These are phyloP conservation scores for Suillus cothurnatus DNA, from an alignment of 768 basidiomycete genomes.

Conservation along the genomic window DNA sequence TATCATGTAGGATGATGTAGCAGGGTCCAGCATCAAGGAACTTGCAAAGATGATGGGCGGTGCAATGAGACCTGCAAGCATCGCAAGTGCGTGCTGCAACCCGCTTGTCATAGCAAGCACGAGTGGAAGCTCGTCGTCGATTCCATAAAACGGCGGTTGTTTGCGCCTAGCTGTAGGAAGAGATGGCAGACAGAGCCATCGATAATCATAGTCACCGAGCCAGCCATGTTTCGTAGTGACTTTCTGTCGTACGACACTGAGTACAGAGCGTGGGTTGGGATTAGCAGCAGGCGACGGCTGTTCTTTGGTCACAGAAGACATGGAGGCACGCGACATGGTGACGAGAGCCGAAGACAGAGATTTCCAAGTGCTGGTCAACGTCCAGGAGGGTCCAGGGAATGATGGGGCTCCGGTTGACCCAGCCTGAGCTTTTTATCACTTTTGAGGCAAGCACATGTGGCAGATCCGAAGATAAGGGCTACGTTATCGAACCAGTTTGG, in stretches of 20 bases:
- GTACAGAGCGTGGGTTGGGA: slow-evolving; percentile 10
- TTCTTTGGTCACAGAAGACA: too few species aligned
- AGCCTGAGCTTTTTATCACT: slow-evolving; percentile 2
- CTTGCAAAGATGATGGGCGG: slow-evolving; percentile 58
- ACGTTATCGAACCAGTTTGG: background rate
- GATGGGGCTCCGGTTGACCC: background rate
- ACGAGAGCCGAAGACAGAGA: background rate
- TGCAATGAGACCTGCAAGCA: slow-evolving; percentile 82
- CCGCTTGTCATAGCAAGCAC: slow-evolving; percentile 74
- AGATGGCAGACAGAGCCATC: slow-evolving; percentile 68
- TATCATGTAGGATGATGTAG: slow-evolving; percentile 73
- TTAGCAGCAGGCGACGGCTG: background rate
- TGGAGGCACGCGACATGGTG: too few species aligned
- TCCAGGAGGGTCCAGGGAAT: background rate
- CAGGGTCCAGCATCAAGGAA: slow-evolving; percentile 56
- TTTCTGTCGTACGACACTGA: slow-evolving; percentile 31
- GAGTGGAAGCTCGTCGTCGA: slow-evolving; percentile 73
- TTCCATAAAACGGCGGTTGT: slow-evolving; percentile 72
- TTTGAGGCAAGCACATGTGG: background rate
- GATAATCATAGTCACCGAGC: slow-evolving; percentile 80
- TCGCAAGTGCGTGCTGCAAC: slow-evolving; percentile 75
- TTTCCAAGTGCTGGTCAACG: background rate
- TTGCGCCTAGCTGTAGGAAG: slow-evolving; percentile 47
- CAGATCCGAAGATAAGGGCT: background rate
- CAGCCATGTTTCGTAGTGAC: slow-evolving; percentile 62